phyloP scores from a whole-genome alignment of 2,329 filamentous ascomycete species.

The Ophiostoma himal-ulmi region DNA sequence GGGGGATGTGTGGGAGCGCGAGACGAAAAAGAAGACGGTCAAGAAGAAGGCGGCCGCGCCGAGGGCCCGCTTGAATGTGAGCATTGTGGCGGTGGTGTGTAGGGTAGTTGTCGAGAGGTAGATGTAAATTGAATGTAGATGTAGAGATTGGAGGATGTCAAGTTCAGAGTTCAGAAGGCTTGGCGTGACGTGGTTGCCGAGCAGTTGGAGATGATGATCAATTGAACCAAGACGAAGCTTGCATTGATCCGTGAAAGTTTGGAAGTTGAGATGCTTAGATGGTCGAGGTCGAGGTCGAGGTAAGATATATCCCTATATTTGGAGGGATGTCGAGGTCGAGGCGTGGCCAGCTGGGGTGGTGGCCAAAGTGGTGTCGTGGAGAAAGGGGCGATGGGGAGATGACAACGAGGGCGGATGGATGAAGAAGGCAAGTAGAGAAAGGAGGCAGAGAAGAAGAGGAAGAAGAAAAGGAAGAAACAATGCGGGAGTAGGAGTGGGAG shows the following conservation, averaged over 20 bases:
- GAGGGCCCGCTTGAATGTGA: slow-evolving; percentile 71
- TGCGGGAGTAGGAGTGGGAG: background rate
- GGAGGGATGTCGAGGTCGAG: background rate
- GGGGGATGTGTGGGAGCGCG: slow-evolving; percentile 48
- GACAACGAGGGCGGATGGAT: slow-evolving; percentile 1
- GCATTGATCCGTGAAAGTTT: background rate
- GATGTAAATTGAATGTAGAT: background rate
- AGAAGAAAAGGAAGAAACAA: background rate
- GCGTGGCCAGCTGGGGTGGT: background rate
- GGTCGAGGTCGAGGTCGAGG: background rate
- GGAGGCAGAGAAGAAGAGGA: background rate
- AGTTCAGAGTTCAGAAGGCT: background rate
- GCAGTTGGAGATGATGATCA: background rate
- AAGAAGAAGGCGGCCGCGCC: slow-evolving; percentile 64
- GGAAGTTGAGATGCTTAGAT: background rate
- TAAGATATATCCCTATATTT: background rate
- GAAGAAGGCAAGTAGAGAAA: slow-evolving; percentile 7
- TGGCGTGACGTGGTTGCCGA: background rate
- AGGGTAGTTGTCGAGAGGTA: background rate
- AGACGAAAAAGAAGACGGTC: slow-evolving; percentile 63
- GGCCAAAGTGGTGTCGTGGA: background rate
- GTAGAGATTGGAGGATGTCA: background rate
- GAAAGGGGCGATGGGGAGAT: slow-evolving; percentile 10
- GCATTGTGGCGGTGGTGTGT: slow-evolving; percentile 49
- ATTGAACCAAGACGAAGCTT: background rate